Evolutionary conservation across 2,329 filamentous ascomycete species (phyloP), one percentile per base, ranked within the genome.

Genomic region (Dothistroma septosporum): DNA sequence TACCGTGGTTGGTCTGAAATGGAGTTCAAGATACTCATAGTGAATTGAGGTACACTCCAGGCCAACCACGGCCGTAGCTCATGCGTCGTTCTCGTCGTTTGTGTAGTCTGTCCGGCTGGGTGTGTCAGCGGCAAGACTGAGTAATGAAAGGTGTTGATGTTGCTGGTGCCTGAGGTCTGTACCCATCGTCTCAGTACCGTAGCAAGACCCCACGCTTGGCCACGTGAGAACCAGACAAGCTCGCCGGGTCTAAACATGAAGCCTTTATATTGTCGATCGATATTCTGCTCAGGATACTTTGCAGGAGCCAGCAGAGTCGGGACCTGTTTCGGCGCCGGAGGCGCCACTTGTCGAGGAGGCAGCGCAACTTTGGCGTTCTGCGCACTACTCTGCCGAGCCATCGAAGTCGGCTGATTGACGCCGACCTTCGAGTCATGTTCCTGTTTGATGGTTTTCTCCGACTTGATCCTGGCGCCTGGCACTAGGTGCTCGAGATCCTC

Each of bases 31-130:
- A 67, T 72, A 14, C 69, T 64, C 58, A 79, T 76, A 2, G 81
- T 83, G 58, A 79, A 81, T n/a, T 66, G 69, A 0, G 83, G 83
- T 12, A 82, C 78, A 55, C 79, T 83, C 83, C 82, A 85, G 0
- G 83, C 82, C 31, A 85, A 76, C 82, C 82, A 85, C 0, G 83
- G 83, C 41, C 83, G 77, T 41, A 85, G 73, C 12, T 76, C 70
- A 57, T 82, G 76, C 11, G 76, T 69, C 1, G 76, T 74, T 22
- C 82, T 78, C 11, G 79, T 73, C 49, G 80, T 75, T 4, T 74
- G 68, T n/a, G 58, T 57, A 6, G 64, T 55, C 57, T 65, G 19
- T 31, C 64, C n/a, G 22, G 41, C 57, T n/a, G 68, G 28, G 72
- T 66, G 69, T 76, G 79, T 50, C 75, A 84, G 10, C 79, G 77